These are phyloP conservation scores for Backusella psychrophila DNA, from an alignment of 192 early-diverging fungal genomes.

Conservation along the genomic window DNA sequence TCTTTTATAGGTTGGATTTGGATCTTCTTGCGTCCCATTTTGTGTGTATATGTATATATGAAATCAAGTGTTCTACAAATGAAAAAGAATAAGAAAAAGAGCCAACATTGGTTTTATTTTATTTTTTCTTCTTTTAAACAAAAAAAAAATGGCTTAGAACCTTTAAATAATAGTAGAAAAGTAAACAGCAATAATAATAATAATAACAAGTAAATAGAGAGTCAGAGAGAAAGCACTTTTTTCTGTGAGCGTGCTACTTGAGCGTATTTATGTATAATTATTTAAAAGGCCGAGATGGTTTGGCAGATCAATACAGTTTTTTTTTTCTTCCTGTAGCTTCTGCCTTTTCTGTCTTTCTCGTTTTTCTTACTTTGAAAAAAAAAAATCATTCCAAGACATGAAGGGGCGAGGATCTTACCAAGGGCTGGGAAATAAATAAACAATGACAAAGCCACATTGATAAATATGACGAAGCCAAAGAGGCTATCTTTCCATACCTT, in stretches of 20 bases:
- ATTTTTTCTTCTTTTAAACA: background rate
- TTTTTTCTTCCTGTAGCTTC: background rate
- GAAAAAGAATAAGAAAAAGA: background rate
- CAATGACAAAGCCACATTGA: background rate
- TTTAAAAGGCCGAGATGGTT: background rate
- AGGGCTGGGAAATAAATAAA: background rate
- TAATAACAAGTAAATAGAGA: background rate
- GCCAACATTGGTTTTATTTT: background rate
- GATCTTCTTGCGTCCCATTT: constrained; percentile 92
- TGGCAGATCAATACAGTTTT: background rate
- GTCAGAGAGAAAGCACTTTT: background rate
- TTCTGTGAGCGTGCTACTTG: background rate
- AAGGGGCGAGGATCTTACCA: background rate
- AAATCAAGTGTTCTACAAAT: background rate
- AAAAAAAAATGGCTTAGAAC: background rate
- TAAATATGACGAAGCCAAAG: background rate
- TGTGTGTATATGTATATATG: background rate
- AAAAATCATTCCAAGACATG: background rate
- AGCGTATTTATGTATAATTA: background rate
- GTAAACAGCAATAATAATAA: background rate
- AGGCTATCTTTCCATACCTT: background rate
- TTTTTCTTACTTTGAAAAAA: background rate
- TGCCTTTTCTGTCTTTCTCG: background rate
- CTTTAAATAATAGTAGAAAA: background rate
- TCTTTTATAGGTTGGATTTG: constrained; percentile 88